Evolutionary conservation across 2,329 filamentous ascomycete species (phyloP).

Genomic region (Botrytis medusae): DNA sequence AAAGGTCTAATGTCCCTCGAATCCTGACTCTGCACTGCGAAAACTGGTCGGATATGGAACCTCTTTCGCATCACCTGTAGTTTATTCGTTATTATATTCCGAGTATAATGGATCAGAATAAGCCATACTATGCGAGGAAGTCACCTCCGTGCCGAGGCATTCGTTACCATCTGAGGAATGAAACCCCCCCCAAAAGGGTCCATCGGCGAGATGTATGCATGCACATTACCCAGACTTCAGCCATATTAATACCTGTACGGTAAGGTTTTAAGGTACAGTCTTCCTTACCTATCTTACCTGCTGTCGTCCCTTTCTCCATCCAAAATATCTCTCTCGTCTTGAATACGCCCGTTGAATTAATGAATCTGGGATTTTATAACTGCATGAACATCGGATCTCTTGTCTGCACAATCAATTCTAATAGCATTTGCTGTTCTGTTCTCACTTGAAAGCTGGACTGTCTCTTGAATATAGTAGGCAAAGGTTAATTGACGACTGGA

Average conservation of each 20-base stretch:
- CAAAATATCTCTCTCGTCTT: too few species aligned
- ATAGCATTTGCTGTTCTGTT: not conserved
- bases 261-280: not conserved
- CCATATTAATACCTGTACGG: not conserved
- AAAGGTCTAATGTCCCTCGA: not conserved
- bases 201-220: not conserved
- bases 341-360: not conserved
- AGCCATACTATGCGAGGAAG: not conserved
- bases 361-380: not conserved
- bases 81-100: not conserved
- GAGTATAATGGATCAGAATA: not conserved
- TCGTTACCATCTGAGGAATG: not conserved
- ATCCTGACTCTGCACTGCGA: not conserved
- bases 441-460: not conserved
- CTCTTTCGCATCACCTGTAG: not conserved
- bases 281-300: not conserved
- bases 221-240: constrained; percentile 2
- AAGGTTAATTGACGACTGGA: not conserved
- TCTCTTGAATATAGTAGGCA: too few species aligned
- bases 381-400: not conserved
- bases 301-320: not conserved
- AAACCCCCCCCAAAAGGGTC: not conserved
- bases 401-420: not conserved
- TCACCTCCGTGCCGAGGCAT: constrained; percentile 1
- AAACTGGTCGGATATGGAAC: not conserved